Conservation (phyloP, 73 alveolate species). For the Durusdinium trenchii region DNA sequence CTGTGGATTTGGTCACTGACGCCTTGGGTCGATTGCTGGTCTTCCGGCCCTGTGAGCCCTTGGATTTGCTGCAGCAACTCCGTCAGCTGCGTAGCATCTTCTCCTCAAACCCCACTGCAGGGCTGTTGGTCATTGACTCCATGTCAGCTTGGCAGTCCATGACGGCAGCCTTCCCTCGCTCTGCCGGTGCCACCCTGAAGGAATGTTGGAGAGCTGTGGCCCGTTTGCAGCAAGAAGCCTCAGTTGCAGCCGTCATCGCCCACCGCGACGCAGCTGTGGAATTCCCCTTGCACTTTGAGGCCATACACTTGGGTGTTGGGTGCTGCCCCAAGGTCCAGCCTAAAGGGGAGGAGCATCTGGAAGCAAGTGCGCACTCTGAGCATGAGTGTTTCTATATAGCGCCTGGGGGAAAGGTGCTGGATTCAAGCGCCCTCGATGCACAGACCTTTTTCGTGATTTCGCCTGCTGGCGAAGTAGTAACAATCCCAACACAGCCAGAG, state of each 20-base stretch:
- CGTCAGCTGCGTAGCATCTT: background rate
- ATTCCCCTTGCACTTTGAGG: background rate
- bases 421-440: background rate
- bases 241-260: constrained; percentile 27
- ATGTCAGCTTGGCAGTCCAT: constrained; percentile 63
- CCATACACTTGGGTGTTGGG: constrained; percentile 59
- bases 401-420: constrained; percentile 25
- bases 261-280: constrained; percentile 42
- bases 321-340: constrained; percentile 54
- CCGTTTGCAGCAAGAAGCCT: constrained; percentile 51
- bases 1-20: background rate
- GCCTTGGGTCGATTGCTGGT: constrained; percentile 51
- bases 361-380: background rate
- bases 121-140: constrained; percentile 40
- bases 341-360: background rate
- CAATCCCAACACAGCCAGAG: background rate
- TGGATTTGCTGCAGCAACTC: constrained; percentile 62
- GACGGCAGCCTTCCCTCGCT: constrained; percentile 42
- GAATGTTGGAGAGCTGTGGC: constrained; percentile 48
- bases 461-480: constrained; percentile 3
- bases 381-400: constrained; percentile 45
- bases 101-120: constrained; percentile 16
- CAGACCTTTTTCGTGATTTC: background rate
- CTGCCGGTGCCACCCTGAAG: constrained; percentile 34
- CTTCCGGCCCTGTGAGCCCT: constrained; percentile 40